phyloP scores from a whole-genome alignment of 257 asterid species.

The Phtheirospermum japonicum region DNA sequence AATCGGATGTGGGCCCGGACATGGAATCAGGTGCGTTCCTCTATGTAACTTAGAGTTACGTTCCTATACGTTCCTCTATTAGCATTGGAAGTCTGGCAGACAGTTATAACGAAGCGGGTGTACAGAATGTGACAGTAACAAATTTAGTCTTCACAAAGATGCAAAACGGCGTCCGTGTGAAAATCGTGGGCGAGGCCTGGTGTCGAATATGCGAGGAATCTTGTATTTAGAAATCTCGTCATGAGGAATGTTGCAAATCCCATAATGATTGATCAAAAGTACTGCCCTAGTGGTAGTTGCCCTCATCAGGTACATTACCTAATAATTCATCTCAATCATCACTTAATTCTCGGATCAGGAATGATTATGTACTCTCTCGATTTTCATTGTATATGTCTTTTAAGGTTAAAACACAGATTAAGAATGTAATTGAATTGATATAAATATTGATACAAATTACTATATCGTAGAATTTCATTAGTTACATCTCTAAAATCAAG shows the following conservation, averaged over 20 bases:
- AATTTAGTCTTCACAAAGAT: slow-evolving; percentile 60
- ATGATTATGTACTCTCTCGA: no score
- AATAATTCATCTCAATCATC: no score
- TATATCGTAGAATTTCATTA: no score
- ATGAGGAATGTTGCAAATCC: slow-evolving; percentile 65
- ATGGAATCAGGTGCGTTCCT: slow-evolving; percentile 84
- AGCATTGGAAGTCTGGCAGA: slow-evolving; percentile 58
- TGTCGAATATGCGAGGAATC: slow-evolving; percentile 49
- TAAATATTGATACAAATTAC: no score
- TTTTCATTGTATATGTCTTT: no score
- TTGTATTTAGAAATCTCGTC: slow-evolving; percentile 42
- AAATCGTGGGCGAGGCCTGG: slow-evolving; percentile 75
- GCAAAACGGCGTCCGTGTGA: slow-evolving; percentile 67
- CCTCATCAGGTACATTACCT: slow-evolving; percentile 47
- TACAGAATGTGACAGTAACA: slow-evolving; percentile 56
- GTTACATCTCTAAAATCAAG: no score
- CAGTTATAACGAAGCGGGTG: slow-evolving; percentile 41
- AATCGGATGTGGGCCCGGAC: slow-evolving; percentile 80
- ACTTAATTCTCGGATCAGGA: no score
- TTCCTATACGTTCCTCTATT: no score
- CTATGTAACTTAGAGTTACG: no score
- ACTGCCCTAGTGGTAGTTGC: slow-evolving; percentile 56
- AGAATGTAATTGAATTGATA: no score
- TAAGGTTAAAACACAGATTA: no score
- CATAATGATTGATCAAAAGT: slow-evolving; percentile 64